Evolutionary conservation across 1,284 basidiomycete genomes (phyloP).

Genomic region (Leccinum subrobustum): DNA sequence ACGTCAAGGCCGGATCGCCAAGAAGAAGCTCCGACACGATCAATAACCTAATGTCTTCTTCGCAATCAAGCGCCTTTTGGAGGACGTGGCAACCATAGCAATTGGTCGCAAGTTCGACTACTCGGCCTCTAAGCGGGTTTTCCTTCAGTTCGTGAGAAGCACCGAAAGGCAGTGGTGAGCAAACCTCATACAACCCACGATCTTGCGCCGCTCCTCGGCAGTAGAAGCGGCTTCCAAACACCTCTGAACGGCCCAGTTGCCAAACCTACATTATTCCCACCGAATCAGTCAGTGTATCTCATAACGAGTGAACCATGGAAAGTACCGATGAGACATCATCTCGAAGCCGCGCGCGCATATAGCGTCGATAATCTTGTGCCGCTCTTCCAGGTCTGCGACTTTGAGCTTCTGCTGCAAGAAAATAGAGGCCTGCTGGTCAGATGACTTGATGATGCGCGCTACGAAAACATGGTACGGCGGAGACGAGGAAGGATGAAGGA

Average conservation of each 20-base stretch:
- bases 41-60: conserved; percentile 75
- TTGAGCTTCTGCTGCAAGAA: conserved; percentile 85
- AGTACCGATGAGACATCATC: conserved; percentile 83
- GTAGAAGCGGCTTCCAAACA: conserved; percentile 75
- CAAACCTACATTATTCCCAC: conserved; percentile 51
- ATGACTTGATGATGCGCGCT: conserved; percentile 77
- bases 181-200: conserved; percentile 78
- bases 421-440: conserved; percentile 85
- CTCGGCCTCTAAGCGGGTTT: conserved; percentile 53
- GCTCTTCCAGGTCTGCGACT: conserved; percentile 73
- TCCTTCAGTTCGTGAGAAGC: conserved; percentile 10
- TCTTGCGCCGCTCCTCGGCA: conserved; percentile 70
- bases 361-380: conserved; percentile 78
- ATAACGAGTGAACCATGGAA: conserved; percentile 5
- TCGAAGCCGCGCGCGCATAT: conserved; percentile 79
- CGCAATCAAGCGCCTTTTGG: conserved; percentile 85
- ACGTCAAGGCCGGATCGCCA: conserved; percentile 76
- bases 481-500: conserved; percentile 77
- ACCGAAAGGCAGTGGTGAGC: conserved; percentile 13
- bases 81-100: conserved; percentile 85
- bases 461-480: conserved; percentile 80
- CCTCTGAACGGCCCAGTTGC: conserved; percentile 84
- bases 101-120: conserved; percentile 81
- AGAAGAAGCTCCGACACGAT: conserved; percentile 79
- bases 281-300: conserved; percentile 15